Evolutionary conservation across 2,329 filamentous ascomycete genomes (phyloP).

Genomic region (Ophiobolus disseminans): DNA sequence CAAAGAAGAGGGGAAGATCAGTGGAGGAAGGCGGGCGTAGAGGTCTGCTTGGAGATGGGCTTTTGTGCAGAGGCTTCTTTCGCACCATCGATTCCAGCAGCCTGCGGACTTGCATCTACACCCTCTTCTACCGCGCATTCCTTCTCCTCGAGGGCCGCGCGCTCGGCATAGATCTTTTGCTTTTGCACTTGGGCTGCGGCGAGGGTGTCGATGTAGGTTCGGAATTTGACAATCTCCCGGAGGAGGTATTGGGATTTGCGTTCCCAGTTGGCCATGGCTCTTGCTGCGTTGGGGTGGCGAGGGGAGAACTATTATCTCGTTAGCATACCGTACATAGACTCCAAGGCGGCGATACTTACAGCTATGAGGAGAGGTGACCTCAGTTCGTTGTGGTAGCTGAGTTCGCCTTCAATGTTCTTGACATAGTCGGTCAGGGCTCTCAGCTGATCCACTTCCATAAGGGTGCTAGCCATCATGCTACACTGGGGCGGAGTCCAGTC

Average conservation of each 20-base stretch:
- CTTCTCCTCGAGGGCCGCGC: slow-evolving; percentile 37
- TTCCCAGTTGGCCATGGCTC: slow-evolving; percentile 97
- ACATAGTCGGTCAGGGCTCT: slow-evolving; percentile 79
- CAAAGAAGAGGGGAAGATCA: slow-evolving; percentile 12
- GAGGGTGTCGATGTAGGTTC: slow-evolving; percentile 90
- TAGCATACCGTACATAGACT: slow-evolving; percentile 9
- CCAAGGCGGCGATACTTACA: slow-evolving; percentile 51
- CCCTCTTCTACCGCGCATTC: slow-evolving; percentile 17
- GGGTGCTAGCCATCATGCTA: slow-evolving; percentile 82
- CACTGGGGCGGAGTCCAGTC: slow-evolving; percentile 91
- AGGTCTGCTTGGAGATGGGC: slow-evolving; percentile 5
- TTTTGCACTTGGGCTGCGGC: slow-evolving; percentile 73
- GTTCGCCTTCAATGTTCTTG: slow-evolving; percentile 81
- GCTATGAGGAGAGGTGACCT: slow-evolving; percentile 86
- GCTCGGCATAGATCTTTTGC: slow-evolving; percentile 68
- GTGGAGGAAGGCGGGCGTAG: slow-evolving; percentile 10
- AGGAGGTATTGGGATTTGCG: slow-evolving; percentile 91
- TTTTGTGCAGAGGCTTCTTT: slow-evolving; percentile 26
- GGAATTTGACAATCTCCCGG: slow-evolving; percentile 94
- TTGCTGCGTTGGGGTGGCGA: slow-evolving; percentile 77
- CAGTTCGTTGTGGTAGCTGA: slow-evolving; percentile 86
- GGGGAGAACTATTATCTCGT: slow-evolving; percentile 71
- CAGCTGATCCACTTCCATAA: slow-evolving; percentile 82
- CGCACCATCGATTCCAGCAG: slow-evolving; percentile 44
- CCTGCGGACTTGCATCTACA: slow-evolving; percentile 10